Evolutionary conservation across 2,329 filamentous ascomycete genomes (phyloP), one percentile per base, ranked within the genome.

Genomic region (Sclerotinia nivalis): DNA sequence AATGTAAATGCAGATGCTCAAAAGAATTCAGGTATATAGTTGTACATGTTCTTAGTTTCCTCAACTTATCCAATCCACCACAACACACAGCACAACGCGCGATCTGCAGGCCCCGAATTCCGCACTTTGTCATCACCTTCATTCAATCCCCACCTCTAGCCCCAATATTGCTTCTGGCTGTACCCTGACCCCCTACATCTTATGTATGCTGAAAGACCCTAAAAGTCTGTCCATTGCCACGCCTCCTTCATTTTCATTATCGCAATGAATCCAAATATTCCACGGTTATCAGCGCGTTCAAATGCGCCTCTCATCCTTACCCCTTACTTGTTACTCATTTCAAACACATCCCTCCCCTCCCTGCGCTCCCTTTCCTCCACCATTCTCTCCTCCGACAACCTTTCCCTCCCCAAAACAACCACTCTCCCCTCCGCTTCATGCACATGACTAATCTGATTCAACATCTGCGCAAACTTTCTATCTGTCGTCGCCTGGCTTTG

Each of bases 401-500:
- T 25, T 7, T 15, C 49, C 58, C 68, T 67, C 25, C 59, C 71
- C 58, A 69, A 64, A 69, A 74, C 69, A 15, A 73, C 60, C 13
- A 70, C 52, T 6, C 67, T 69, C 20, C 71, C 73, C 28, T 75
- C 73, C 18, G 68, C 73, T n/a, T 73, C 73, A 68, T 74, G 72
- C 47, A 74, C 52, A 69, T 74, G 75, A 7, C 69, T 56, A 50
- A 75, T 56, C 59, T 71, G 73, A 20, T 61, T 22, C 31, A 77
- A 28, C 68, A 73, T 71, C 64, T 69, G 65, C 6, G 74, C 74
- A 69, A 77, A 77, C 2, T 70, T 61, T 15, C 67, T 56, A 52
- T 77, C 73, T 65, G 73, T 69, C n/a, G 72, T 75, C 5, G 66
- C 55, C 43, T 75, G 49, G 8, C 56, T 71, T 56, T 74, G 72